phyloP scores from a whole-genome alignment of 768 basidiomycete genomes.

The Phanerodontia chrysosporium region DNA sequence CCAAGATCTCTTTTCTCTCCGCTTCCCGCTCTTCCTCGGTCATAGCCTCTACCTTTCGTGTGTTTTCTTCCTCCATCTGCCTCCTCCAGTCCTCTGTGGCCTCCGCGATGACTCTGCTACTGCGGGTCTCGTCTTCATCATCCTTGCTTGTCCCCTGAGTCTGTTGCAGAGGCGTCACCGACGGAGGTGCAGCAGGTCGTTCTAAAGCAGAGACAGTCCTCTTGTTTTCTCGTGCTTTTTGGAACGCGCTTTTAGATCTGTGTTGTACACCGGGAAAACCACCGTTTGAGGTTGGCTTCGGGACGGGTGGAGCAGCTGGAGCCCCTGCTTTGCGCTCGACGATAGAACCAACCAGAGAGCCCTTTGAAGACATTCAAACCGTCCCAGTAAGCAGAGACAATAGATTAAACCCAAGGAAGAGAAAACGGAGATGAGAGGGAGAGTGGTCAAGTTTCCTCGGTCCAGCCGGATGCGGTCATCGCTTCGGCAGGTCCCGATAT shows the following conservation, averaged over 20 bases:
- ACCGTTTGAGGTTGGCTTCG: slow-evolving; percentile 19
- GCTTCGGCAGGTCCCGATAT: neutral
- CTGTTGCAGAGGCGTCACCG: slow-evolving; percentile 15
- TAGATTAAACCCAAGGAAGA: neutral
- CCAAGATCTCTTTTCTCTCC: slow-evolving; percentile 62
- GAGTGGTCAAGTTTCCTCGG: neutral
- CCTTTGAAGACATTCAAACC: slow-evolving; percentile 1
- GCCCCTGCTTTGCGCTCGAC: slow-evolving; percentile 36
- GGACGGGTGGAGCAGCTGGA: slow-evolving; percentile 21
- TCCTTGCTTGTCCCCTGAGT: slow-evolving; percentile 14
- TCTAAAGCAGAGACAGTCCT: slow-evolving; percentile 11
- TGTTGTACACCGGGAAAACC: slow-evolving; percentile 40
- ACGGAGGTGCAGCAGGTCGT: slow-evolving; percentile 15
- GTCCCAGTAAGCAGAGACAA: neutral
- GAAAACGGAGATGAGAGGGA: neutral
- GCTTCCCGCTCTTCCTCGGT: slow-evolving; percentile 61
- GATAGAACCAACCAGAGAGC: slow-evolving; percentile 40
- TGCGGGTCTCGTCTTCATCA: neutral
- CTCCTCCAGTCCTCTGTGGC: slow-evolving; percentile 39
- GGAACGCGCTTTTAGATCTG: slow-evolving; percentile 37
- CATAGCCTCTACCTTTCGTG: slow-evolving; percentile 60
- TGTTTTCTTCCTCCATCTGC: slow-evolving; percentile 66
- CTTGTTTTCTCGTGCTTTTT: slow-evolving; percentile 25
- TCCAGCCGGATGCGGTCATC: neutral
- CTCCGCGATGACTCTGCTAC: neutral